These are phyloP conservation scores for Gossypium lobatum DNA, from an alignment of 441 rosid species.

Conservation along the genomic window DNA sequence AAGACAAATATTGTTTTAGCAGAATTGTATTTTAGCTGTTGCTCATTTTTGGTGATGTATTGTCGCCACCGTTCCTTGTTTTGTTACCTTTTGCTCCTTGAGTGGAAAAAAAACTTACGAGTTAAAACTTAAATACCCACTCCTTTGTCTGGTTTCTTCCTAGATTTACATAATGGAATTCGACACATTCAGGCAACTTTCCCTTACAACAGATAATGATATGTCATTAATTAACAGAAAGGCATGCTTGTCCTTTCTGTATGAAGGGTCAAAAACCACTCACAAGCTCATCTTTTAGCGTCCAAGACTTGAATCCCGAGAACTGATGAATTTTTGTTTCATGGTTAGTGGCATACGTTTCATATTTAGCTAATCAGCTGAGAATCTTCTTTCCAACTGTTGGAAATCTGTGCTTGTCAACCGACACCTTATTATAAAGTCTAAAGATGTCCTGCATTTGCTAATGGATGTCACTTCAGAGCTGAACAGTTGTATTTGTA, in stretches of 20 bases:
- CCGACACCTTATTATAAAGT: not conserved
- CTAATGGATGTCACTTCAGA: not conserved
- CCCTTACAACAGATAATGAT: not conserved
- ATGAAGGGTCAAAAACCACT: not conserved
- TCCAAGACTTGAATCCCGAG: not conserved
- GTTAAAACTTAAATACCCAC: not conserved
- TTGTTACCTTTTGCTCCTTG: not conserved
- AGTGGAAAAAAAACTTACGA: not conserved
- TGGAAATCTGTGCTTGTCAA: not conserved
- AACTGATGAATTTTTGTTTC: not conserved
- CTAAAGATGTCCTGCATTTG: not conserved
- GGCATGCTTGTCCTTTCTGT: constrained; percentile 1
- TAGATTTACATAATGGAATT: not conserved
- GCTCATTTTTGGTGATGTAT: constrained; percentile 2
- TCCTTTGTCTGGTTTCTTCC: not conserved
- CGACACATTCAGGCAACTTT: not conserved
- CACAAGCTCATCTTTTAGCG: not conserved
- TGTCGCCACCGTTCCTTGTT: constrained; percentile 6
- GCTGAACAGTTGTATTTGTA: constrained; percentile 1
- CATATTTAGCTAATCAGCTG: not conserved
- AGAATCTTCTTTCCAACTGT: not conserved
- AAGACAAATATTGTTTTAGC: constrained; percentile 1
- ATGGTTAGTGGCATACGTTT: not conserved
- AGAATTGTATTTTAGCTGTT: not conserved
- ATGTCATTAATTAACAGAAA: not conserved